Conservation (phyloP, 768 basidiomycete genomes). For the Podaxis sp. region DNA sequence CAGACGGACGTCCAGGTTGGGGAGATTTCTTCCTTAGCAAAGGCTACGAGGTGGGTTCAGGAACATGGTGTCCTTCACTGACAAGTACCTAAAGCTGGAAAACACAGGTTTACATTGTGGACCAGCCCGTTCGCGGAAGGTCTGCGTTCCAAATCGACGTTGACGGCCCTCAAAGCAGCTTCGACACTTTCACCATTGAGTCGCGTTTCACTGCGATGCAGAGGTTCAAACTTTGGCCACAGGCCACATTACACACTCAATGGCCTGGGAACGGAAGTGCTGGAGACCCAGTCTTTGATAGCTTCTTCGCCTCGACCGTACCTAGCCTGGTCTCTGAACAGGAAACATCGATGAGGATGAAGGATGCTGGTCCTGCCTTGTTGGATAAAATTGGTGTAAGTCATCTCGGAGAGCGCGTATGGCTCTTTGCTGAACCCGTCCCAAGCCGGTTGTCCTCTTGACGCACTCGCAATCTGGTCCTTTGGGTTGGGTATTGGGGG, state of each 20-base stretch:
- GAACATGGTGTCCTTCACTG: not conserved
- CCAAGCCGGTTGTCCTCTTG: constrained; percentile 43
- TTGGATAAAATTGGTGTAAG: constrained; percentile 49
- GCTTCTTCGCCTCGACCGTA: constrained; percentile 42
- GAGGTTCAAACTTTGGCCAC: constrained; percentile 42
- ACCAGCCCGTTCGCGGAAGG: constrained; percentile 45
- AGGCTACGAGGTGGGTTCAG: constrained; percentile 44
- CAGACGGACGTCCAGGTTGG: constrained; percentile 53
- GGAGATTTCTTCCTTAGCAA: constrained; percentile 49
- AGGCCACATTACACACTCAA: constrained; percentile 45
- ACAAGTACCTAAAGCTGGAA: not conserved
- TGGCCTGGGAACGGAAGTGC: constrained; percentile 51
- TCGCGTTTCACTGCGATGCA: constrained; percentile 45
- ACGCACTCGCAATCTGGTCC: constrained; percentile 52
- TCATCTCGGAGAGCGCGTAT: not conserved
- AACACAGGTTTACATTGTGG: constrained; percentile 41
- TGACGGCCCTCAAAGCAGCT: constrained; percentile 34
- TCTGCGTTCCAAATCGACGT: constrained; percentile 40
- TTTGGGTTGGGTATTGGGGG: constrained; percentile 48
- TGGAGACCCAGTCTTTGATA: constrained; percentile 44
- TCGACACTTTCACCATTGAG: constrained; percentile 31
- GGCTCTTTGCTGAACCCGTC: not conserved
- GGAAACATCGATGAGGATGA: constrained; percentile 35
- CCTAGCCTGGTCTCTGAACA: constrained; percentile 36
- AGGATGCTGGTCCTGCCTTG: constrained; percentile 38